These are phyloP conservation scores for Candida ovalis DNA, from an alignment of 805 yeast genomes.

Conservation along the genomic window DNA sequence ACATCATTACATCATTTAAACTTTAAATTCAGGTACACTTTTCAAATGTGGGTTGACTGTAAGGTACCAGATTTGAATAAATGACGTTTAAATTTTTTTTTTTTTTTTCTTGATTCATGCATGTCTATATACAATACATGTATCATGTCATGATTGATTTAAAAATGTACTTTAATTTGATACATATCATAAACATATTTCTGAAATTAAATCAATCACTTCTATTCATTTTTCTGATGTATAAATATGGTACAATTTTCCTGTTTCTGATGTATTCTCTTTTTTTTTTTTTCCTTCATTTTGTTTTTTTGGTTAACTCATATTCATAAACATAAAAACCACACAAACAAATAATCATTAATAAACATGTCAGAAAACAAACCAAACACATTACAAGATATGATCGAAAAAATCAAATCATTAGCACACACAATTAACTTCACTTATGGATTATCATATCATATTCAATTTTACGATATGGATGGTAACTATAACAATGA, in stretches of 20 bases:
- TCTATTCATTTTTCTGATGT: not conserved
- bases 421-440: slow-evolving; percentile 12
- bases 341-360: not conserved
- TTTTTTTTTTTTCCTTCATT: not conserved
- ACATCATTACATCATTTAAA: not conserved
- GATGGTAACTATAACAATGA: not conserved
- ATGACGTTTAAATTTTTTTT: too few relatives aligned
- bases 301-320: not conserved
- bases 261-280: not conserved
- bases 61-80: not conserved
- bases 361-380: not conserved
- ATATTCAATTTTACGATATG: slow-evolving; percentile 2
- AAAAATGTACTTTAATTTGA: not conserved
- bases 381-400: slow-evolving; percentile 3
- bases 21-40: not conserved
- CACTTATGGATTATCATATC: slow-evolving; percentile 12
- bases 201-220: not conserved
- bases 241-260: not conserved
- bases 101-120: too few relatives aligned
- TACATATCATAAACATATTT: slow-evolving; percentile 1
- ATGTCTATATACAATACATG: not conserved
- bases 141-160: not conserved
- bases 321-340: not conserved
- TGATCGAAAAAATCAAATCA: slow-evolving; percentile 7
- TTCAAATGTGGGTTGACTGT: not conserved